phyloP scores from a whole-genome alignment of 495 filamentous ascomycete genomes.

The Recurvomyces mirabilis region DNA sequence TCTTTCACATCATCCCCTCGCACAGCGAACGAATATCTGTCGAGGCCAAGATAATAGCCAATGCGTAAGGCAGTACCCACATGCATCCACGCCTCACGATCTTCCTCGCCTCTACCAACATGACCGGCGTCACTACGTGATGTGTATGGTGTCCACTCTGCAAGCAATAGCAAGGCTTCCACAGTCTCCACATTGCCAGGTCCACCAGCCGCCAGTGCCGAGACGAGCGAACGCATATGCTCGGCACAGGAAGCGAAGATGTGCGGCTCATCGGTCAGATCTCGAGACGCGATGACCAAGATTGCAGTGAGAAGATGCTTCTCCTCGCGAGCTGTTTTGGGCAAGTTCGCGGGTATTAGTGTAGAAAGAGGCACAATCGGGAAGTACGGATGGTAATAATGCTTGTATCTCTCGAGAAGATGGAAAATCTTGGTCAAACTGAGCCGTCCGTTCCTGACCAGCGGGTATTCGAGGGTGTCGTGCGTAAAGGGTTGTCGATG shows the following conservation, averaged over 20 bases:
- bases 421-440: conserved; percentile 39
- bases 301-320: conserved; percentile 52
- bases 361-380: conserved; percentile 46
- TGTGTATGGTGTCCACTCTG: conserved; percentile 53
- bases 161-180: conserved; percentile 51
- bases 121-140: conserved; percentile 36
- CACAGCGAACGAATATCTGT: conserved; percentile 45
- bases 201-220: conserved; percentile 46
- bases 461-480: conserved; percentile 34
- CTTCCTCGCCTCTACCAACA: conserved; percentile 54
- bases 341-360: conserved; percentile 39
- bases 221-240: conserved; percentile 53
- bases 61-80: conserved; percentile 51
- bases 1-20: conserved; percentile 40
- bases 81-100: conserved; percentile 59
- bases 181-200: conserved; percentile 53
- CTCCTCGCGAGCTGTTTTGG: conserved; percentile 39
- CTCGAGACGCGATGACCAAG: conserved; percentile 51
- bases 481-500: conserved; percentile 1
- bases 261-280: conserved; percentile 43
- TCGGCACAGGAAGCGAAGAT: conserved; percentile 50
- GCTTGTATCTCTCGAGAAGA: conserved; percentile 41
- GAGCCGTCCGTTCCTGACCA: conserved; percentile 41
- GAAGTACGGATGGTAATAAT: conserved; percentile 52
- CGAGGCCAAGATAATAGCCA: conserved; percentile 52